These are phyloP conservation scores for Suillus luteus DNA, from an alignment of 768 basidiomycete species.

Conservation along the genomic window DNA sequence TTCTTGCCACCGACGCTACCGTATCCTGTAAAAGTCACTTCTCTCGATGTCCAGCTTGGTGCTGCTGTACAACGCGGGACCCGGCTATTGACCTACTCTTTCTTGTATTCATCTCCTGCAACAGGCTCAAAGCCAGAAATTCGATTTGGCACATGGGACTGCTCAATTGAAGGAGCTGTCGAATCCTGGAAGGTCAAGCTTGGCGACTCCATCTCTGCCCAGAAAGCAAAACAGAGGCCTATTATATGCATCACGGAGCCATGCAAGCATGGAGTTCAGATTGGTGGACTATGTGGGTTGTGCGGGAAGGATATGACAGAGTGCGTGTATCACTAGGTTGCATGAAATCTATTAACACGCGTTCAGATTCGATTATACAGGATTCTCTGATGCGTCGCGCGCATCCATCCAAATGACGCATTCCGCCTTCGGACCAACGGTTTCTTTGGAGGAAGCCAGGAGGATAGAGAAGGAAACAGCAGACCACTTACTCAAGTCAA, in stretches of 20 bases:
- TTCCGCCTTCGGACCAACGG: constrained; percentile 86
- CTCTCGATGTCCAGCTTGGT: constrained; percentile 54
- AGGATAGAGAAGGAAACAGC: constrained; percentile 85
- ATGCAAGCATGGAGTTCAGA: constrained; percentile 95
- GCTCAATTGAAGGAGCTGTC: constrained; percentile 78
- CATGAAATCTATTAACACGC: constrained; percentile 18
- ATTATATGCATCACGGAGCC: constrained; percentile 78
- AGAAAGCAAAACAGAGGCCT: constrained; percentile 58
- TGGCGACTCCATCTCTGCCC: constrained; percentile 64
- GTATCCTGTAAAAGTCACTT: constrained; percentile 82
- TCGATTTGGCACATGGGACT: constrained; percentile 91
- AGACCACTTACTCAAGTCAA: constrained; percentile 68
- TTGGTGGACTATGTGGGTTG: constrained; percentile 88
- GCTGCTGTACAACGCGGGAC: constrained; percentile 65
- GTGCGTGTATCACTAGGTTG: constrained; percentile 45
- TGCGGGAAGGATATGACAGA: constrained; percentile 96
- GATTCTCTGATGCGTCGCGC: constrained; percentile 82
- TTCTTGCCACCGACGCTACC: constrained; percentile 77
- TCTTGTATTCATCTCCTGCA: constrained; percentile 53
- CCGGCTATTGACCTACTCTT: constrained; percentile 83
- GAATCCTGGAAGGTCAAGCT: constrained; percentile 67
- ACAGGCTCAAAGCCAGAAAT: constrained; percentile 57
- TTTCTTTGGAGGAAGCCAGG: constrained; percentile 90
- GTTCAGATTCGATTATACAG: constrained; percentile 78
- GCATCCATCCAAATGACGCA: constrained; percentile 95